Evolutionary conservation across 441 rosid genomes (phyloP), one percentile per base, ranked within the genome.

Genomic region (Lepidium campestre): DNA sequence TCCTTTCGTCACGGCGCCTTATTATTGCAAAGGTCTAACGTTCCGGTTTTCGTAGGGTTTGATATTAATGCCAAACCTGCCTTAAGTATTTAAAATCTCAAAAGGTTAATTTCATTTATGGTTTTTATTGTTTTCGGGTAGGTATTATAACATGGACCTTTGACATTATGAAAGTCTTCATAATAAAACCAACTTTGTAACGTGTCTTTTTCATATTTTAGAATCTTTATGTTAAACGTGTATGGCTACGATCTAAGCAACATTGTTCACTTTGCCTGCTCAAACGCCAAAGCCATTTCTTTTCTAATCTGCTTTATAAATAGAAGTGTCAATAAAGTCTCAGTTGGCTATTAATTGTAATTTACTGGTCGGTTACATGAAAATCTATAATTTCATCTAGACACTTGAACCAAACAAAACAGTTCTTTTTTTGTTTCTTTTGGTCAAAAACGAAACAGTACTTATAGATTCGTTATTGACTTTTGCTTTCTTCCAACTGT

Each of bases 221-320:
- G 3, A 18, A 54, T 54, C 18, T 39, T 54, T 27, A 61, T 62
- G 57, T 45, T 40, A 40, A 40, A 57, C 76, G 66, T 57, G 66
- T 71, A 64, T 47, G 75, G 71, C 46, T 65, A 57, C 25, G 56
- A 72, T 72, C 31, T 46, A 57, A 27, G 47, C 29, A 32, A 22
- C 59, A 20, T 39, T 64, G 8, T 46, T 14, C 9, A 29, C 29
- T 56, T 55, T 46, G 52, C 64, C 31, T 71, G 57, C 54, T 56
- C 65, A 56, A 32, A 45, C 34, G 15, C 68, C 35, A 70, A 12
- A 23, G n/a, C 13, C 59, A 11, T 8, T 36, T 36, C 7, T 29
- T 71, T 62, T 54, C 34, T 3, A 9, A 29, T 4, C 34, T 62
- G 27, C 42, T 54, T 55, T n/a, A n/a, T n/a, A n/a, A n/a, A n/a